phyloP scores from a whole-genome alignment of 2,329 filamentous ascomycete species.

The Zasmidium angulare region DNA sequence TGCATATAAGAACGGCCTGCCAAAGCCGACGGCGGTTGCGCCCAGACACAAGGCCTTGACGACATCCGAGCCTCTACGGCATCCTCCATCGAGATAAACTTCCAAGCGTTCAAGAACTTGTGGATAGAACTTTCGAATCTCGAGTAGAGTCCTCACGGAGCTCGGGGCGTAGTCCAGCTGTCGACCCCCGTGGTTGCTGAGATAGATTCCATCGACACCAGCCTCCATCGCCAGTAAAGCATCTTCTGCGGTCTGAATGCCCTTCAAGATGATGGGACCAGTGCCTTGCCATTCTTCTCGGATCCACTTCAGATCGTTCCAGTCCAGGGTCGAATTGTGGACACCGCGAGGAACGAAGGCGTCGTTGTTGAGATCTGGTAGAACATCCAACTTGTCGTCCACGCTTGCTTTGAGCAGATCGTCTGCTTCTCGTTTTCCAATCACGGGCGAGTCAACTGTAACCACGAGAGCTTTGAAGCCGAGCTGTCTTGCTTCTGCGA shows the following conservation, averaged over 20 bases:
- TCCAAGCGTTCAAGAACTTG: slow-evolving; percentile 44
- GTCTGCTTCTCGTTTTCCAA: slow-evolving; percentile 55
- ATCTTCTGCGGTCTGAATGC: slow-evolving; percentile 41
- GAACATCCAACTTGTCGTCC: slow-evolving; percentile 46
- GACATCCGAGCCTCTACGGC: slow-evolving; percentile 65
- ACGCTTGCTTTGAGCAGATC: slow-evolving; percentile 31
- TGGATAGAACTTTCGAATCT: slow-evolving; percentile 60
- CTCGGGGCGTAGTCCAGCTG: slow-evolving; percentile 40
- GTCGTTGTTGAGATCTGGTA: slow-evolving; percentile 54
- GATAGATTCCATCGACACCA: slow-evolving; percentile 44
- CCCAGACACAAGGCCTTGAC: slow-evolving; percentile 67
- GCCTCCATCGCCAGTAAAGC: slow-evolving; percentile 41
- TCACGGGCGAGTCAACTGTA: slow-evolving; percentile 59
- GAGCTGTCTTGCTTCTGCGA: slow-evolving; percentile 46
- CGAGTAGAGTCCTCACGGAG: slow-evolving; percentile 58
- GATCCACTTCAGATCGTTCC: slow-evolving; percentile 46
- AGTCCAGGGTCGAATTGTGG: slow-evolving; percentile 45
- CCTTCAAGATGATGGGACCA: slow-evolving; percentile 38
- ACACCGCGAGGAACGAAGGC: slow-evolving; percentile 45
- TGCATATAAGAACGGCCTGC: slow-evolving; percentile 59
- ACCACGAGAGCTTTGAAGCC: slow-evolving; percentile 58
- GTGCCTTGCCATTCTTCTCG: slow-evolving; percentile 22
- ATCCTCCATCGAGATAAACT: slow-evolving; percentile 63
- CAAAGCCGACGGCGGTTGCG: slow-evolving; percentile 61
- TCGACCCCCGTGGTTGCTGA: slow-evolving; percentile 50